phyloP scores from a whole-genome alignment of 1,284 basidiomycete genomes.

The Kalmanozyma brasiliensis region DNA sequence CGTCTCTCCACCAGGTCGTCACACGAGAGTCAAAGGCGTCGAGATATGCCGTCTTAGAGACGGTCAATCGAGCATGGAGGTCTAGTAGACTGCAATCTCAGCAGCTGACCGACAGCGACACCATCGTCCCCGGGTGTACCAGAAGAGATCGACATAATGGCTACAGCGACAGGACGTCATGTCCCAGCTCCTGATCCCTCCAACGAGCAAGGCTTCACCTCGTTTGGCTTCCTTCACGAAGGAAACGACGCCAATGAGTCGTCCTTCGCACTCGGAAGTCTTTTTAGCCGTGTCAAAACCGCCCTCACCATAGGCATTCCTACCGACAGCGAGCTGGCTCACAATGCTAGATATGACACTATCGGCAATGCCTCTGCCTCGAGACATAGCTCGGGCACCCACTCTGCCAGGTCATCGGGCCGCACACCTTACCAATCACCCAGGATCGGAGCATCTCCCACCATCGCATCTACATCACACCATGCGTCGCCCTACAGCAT shows the following conservation, averaged over 20 bases:
- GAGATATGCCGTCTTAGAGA: no score
- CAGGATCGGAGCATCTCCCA: neutral
- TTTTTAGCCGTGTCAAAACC: slow-evolving; percentile 60
- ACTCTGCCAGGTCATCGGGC: slow-evolving; percentile 14
- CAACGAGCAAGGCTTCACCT: slow-evolving; percentile 32
- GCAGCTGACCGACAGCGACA: no score
- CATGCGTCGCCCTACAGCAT: slow-evolving; percentile 1
- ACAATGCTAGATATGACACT: neutral
- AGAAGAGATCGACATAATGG: neutral
- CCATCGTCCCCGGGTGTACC: neutral
- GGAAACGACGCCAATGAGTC: slow-evolving; percentile 47
- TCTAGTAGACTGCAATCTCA: no score
- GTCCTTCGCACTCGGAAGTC: slow-evolving; percentile 51
- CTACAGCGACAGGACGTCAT: slow-evolving; percentile 7
- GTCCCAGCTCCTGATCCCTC: neutral
- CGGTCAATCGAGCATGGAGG: no score
- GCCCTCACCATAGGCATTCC: slow-evolving; percentile 42
- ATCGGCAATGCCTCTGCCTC: slow-evolving; percentile 15
- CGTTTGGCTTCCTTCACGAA: slow-evolving; percentile 62
- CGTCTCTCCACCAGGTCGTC: neutral
- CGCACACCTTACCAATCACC: slow-evolving; percentile 10
- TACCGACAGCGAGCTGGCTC: slow-evolving; percentile 3
- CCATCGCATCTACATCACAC: slow-evolving; percentile 13
- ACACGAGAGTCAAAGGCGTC: no score
- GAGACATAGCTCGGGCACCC: slow-evolving; percentile 21